Evolutionary conservation across 495 filamentous ascomycete species (phyloP).

Genomic region (Podospora tetraspora): DNA sequence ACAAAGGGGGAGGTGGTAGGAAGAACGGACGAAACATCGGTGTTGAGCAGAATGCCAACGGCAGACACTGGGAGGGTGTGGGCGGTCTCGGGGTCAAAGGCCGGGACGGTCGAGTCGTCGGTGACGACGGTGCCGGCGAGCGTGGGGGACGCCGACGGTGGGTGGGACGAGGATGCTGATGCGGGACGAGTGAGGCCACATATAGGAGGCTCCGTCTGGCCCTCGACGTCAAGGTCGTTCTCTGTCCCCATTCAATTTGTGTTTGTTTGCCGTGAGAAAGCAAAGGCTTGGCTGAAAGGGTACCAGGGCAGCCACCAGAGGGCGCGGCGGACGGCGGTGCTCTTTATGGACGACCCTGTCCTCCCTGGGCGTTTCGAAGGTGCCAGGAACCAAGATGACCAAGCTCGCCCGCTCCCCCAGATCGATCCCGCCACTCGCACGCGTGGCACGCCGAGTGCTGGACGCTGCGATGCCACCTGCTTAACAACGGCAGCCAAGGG

Average conservation of each 20-base stretch:
- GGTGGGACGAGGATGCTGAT: constrained; percentile 18
- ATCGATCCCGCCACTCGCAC: not conserved
- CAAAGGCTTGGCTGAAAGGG: constrained; percentile 2
- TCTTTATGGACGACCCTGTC: not conserved
- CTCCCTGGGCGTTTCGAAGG: not conserved
- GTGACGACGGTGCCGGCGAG: constrained; percentile 24
- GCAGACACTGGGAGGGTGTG: constrained; percentile 27
- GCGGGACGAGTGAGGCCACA: constrained; percentile 37
- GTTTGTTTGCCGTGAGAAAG: constrained; percentile 17
- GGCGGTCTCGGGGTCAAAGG: constrained; percentile 22
- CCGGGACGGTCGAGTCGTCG: constrained; percentile 11
- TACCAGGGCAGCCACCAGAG: not conserved
- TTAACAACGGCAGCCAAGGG: not conserved
- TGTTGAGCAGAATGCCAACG: constrained; percentile 23
- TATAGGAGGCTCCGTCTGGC: constrained; percentile 49
- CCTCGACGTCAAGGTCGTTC: constrained; percentile 43
- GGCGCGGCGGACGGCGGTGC: not conserved
- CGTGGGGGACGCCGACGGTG: constrained; percentile 20
- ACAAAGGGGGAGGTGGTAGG: not conserved
- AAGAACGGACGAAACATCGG: constrained; percentile 17
- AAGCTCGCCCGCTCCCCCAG: not conserved
- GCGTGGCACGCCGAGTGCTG: not conserved
- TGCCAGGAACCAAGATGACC: not conserved
- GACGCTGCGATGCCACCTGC: not conserved
- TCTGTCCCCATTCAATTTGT: constrained; percentile 45